Percentiles rank a stretch among this genome's conserved stretches.
These are phyloP conservation scores for Agaricus subrufescens DNA, from an alignment of 768 basidiomycete genomes.

Conservation along the genomic window DNA sequence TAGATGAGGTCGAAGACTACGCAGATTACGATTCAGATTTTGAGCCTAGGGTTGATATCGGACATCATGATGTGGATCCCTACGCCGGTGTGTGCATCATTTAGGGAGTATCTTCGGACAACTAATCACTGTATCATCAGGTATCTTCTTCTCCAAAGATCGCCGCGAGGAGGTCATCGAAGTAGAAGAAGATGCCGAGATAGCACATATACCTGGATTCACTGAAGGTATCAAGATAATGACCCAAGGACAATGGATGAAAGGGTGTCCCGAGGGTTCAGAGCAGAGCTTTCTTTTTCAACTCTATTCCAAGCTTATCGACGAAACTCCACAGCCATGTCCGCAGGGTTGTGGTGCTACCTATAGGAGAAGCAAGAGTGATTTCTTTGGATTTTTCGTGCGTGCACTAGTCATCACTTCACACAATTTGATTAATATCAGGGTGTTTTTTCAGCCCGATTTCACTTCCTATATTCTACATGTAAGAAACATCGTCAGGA, in stretches of 20 bases:
- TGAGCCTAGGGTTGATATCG: conserved; percentile 38
- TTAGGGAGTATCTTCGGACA: conserved; percentile 3
- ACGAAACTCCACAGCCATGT: conserved; percentile 57
- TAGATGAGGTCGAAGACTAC: conserved; percentile 45
- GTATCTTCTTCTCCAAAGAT: conserved; percentile 94
- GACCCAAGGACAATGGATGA: conserved; percentile 95
- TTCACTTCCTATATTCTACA: conserved; percentile 69
- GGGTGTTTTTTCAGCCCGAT: conserved; percentile 47
- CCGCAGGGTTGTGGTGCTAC: conserved; percentile 70
- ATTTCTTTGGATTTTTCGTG: conserved; percentile 84
- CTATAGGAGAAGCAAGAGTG: conserved; percentile 57
- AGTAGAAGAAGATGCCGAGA: conserved; percentile 76
- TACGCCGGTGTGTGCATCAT: conserved; percentile 61
- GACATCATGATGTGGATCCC: conserved; percentile 68
- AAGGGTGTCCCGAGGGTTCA: conserved; percentile 90
- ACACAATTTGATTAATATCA: not conserved
- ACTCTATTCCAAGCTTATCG: conserved; percentile 68
- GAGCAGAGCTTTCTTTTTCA: conserved; percentile 88
- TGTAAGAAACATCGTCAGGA: conserved; percentile 51
- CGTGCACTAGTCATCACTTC: conserved; percentile 24
- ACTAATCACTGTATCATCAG: conserved; percentile 30
- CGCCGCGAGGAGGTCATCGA: conserved; percentile 89
- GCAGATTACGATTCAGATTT: conserved; percentile 84
- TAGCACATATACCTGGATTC: conserved; percentile 33
- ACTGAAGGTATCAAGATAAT: conserved; percentile 58